These are phyloP conservation scores for Cladorrhinum sp. DNA, from an alignment of 2,329 filamentous ascomycete species.

Conservation along the genomic window DNA sequence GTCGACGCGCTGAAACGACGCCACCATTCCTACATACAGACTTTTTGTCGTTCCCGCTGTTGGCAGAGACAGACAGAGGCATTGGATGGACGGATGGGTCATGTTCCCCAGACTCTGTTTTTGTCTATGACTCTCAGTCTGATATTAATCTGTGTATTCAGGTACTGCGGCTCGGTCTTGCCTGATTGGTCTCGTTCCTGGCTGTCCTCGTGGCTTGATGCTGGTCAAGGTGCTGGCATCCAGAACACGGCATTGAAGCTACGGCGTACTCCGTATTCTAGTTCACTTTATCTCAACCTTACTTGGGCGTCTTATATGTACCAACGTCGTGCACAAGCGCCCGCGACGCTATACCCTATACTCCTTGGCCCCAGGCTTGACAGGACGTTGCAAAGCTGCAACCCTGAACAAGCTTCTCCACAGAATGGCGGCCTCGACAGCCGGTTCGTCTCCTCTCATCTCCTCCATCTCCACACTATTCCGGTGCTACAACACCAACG, in stretches of 20 bases:
- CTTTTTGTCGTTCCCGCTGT: neutral
- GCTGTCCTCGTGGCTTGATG: constrained; percentile 23
- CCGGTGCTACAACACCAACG: constrained; percentile 34
- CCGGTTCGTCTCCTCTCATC: constrained; percentile 25
- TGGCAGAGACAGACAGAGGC: constrained; percentile 7
- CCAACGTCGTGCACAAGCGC: constrained; percentile 18
- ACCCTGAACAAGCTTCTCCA: constrained; percentile 26
- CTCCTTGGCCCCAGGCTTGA: constrained; percentile 20
- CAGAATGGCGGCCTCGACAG: constrained; percentile 25
- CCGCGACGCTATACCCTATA: constrained; percentile 16
- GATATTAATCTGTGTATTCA: constrained; percentile 31
- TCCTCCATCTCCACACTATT: constrained; percentile 34
- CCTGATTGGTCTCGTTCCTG: constrained; percentile 28
- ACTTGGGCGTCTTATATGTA: constrained; percentile 24
- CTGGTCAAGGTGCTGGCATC: constrained; percentile 9
- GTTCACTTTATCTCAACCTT: constrained; percentile 27
- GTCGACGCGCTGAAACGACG: constrained; percentile 28
- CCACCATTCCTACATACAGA: constrained; percentile 14
- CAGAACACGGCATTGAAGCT: constrained; percentile 30
- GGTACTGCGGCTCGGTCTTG: constrained; percentile 26
- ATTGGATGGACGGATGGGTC: neutral
- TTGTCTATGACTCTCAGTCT: constrained; percentile 20
- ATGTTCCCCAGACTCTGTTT: constrained; percentile 20
- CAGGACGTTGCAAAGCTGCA: constrained; percentile 12
- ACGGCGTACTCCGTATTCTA: constrained; percentile 15